Conservation (phyloP, 1,139 yeast species). For the Yamadazyma jaroonii region DNA sequence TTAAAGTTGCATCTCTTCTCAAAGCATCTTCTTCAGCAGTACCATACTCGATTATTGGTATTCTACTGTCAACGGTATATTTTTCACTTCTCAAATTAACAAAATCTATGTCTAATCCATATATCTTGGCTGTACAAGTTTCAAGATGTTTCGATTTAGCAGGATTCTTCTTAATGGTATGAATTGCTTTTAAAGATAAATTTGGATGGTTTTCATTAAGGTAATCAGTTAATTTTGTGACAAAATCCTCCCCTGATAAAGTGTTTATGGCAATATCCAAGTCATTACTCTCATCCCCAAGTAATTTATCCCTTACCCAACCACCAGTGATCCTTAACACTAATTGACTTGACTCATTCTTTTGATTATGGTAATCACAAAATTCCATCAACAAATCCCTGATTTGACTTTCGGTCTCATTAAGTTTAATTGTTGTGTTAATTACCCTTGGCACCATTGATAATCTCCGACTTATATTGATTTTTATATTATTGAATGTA, state of each 20-base stretch:
- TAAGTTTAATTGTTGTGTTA: constrained; percentile 29
- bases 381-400: constrained; percentile 44
- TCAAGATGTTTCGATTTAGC: constrained; percentile 94
- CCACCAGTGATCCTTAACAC: constrained; percentile 92
- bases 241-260: constrained; percentile 85
- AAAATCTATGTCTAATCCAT: constrained; percentile 82
- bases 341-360: constrained; percentile 16
- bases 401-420: constrained; percentile 48
- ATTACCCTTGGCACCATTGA: constrained; percentile 21
- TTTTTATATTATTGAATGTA: constrained; percentile 2
- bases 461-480: constrained; percentile 1
- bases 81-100: constrained; percentile 88
- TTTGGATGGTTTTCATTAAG: constrained; percentile 42
- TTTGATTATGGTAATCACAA: constrained; percentile 31
- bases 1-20: constrained; percentile 91
- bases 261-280: constrained; percentile 86
- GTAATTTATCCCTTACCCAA: constrained; percentile 94
- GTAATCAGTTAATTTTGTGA: constrained; percentile 58
- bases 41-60: constrained; percentile 76
- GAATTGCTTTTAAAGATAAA: constrained; percentile 51
- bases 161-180: constrained; percentile 87
- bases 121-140: constrained; percentile 88
- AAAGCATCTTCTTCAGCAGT: constrained; percentile 90
- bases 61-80: constrained; percentile 77
- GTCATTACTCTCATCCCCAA: constrained; percentile 80